Evolutionary conservation across 306 rosid genomes (phyloP), one percentile per base, ranked within the genome.

Genomic region (Morella rubra): DNA sequence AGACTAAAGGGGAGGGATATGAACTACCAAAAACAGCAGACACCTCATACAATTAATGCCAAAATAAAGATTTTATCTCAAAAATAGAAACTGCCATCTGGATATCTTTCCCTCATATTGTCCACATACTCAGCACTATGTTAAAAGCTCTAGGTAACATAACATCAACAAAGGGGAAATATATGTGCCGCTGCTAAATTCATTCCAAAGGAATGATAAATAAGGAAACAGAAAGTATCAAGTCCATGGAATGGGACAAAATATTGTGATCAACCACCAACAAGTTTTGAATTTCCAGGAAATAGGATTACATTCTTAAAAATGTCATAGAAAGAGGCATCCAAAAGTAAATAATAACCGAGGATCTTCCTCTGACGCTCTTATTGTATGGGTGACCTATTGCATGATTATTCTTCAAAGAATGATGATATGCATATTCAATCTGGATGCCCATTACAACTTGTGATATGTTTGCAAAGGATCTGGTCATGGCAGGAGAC

Each of bases 11-110:
- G n/a, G n/a, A n/a, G n/a, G n/a, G n/a, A n/a, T n/a, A n/a, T n/a
- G n/a, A n/a, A n/a, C n/a, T n/a, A n/a, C 97, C 89, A 84, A 49
- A 12, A 2, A 13, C 53, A 49, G 18, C 14, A 3, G 0, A 49
- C 37, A 32, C 37, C 37, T 32, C 37, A 32, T 32, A 32, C 37
- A 32, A 32, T 32, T 32, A 32, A 32, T 32, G 37, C 37, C 37
- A 32, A 32, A 32, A 12, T 15, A 12, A 49, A 15, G 18, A 49
- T 3, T 49, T 49, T 49, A 12, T 4, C 53, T 49, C 53, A 49
- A 12, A 15, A 13, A 12, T 15, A 12, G 14, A 32, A 32, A 32
- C 37, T 2, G 3, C 37, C 37, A 32, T 32, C 37, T 32, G 37
- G 37, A 32, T 32, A 32, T 32, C 37, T 32, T 32, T 32, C 3